These are phyloP conservation scores for Barnettozyma siamensis DNA, from an alignment of 805 yeast genomes.

Conservation along the genomic window DNA sequence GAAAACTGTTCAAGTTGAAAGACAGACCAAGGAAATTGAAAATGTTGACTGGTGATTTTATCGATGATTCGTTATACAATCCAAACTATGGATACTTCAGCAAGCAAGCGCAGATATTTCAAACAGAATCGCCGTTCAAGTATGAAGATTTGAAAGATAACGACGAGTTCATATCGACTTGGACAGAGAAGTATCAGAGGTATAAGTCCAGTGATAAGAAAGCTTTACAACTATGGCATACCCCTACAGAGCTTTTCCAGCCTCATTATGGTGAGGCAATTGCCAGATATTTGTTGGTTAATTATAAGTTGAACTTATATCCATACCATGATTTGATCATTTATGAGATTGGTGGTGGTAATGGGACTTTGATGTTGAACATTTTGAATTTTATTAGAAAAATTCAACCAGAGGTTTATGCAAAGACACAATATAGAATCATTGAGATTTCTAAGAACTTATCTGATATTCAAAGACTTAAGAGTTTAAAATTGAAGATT, in stretches of 20 bases:
- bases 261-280: slow-evolving; percentile 84
- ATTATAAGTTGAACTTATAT: slow-evolving; percentile 60
- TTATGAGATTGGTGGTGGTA: slow-evolving; percentile 89
- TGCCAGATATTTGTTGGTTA: slow-evolving; percentile 70
- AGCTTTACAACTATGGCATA: slow-evolving; percentile 72
- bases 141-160: slow-evolving; percentile 51
- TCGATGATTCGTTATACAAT: slow-evolving; percentile 79
- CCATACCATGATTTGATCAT: slow-evolving; percentile 69
- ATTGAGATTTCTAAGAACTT: slow-evolving; percentile 19
- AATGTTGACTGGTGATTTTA: slow-evolving; percentile 74
- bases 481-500: slow-evolving; percentile 9
- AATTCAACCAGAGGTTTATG: slow-evolving; percentile 69
- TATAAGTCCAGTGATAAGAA: slow-evolving; percentile 34
- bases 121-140: slow-evolving; percentile 58
- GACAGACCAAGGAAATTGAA: slow-evolving; percentile 55
- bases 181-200: slow-evolving; percentile 57
- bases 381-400: slow-evolving; percentile 57
- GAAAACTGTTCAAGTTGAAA: slow-evolving; percentile 22
- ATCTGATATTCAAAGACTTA: slow-evolving; percentile 25
- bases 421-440: slow-evolving; percentile 47
- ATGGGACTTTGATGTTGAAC: slow-evolving; percentile 78
- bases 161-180: slow-evolving; percentile 63
- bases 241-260: slow-evolving; percentile 80
- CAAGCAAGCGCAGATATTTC: slow-evolving; percentile 71
- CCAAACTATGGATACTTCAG: slow-evolving; percentile 80